Conservation (phyloP, 306 rosid species). For the Malus sylvestris region DNA sequence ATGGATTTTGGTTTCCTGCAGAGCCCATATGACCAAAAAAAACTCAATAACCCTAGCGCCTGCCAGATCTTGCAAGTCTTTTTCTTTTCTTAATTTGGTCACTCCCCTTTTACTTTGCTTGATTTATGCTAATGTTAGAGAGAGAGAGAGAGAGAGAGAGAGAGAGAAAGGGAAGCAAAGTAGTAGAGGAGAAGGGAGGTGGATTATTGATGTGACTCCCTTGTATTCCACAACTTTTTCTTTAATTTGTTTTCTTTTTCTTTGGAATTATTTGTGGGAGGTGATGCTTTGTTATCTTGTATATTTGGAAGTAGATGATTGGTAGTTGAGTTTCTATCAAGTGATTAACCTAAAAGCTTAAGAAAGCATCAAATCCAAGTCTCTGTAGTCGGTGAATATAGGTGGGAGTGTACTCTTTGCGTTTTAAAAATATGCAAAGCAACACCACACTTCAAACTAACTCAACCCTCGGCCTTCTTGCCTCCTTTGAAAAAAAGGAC, state of each 20-base stretch:
- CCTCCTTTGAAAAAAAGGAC: background rate
- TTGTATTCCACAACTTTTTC: slow-evolving; percentile 1
- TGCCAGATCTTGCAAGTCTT: slow-evolving; percentile 5
- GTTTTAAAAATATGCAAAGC: background rate
- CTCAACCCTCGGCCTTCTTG: background rate
- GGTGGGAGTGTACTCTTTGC: background rate
- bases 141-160: background rate
- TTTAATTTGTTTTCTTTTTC: background rate
- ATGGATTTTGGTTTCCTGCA: slow-evolving; percentile 34
- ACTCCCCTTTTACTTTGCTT: slow-evolving; percentile 1
- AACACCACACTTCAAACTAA: background rate
- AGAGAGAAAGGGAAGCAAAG: slow-evolving; percentile 36
- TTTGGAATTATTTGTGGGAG: background rate
- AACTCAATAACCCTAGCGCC: background rate
- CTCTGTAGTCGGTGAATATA: background rate
- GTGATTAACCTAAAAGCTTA: background rate
- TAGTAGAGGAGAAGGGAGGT: slow-evolving; percentile 22
- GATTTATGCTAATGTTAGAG: background rate
- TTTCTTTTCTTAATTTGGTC: background rate
- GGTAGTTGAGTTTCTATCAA: background rate
- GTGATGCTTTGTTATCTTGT: background rate
- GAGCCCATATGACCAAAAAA: slow-evolving; percentile 33
- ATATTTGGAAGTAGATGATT: background rate
- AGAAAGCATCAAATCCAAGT: background rate
- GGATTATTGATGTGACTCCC: slow-evolving; percentile 21